Evolutionary conservation across 1,284 basidiomycete genomes (phyloP).

Genomic region (Coniophora puteana): DNA sequence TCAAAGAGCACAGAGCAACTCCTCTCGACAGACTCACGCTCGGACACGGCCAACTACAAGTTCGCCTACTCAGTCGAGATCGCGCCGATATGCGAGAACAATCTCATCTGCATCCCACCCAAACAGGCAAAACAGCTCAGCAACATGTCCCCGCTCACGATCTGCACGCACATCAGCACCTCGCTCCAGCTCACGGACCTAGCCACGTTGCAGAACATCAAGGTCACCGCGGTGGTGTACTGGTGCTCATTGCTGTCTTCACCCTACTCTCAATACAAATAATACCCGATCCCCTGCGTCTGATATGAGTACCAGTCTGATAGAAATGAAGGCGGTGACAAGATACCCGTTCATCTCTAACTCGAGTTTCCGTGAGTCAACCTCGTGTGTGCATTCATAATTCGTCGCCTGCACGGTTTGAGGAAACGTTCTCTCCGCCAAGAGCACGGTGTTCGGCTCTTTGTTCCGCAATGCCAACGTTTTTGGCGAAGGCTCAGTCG

Average conservation of each 20-base stretch:
- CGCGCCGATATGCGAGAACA: slow-evolving; percentile 96
- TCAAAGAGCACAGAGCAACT: slow-evolving; percentile 93
- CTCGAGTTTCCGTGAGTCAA: too few species aligned
- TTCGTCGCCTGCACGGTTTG: too few species aligned
- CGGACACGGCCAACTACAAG: slow-evolving; percentile 93
- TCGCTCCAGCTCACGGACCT: slow-evolving; percentile 92
- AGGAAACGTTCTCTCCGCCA: too few species aligned
- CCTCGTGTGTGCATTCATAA: too few species aligned
- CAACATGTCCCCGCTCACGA: slow-evolving; percentile 85
- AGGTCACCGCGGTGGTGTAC: slow-evolving; percentile 80
- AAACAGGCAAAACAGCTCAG: slow-evolving; percentile 80
- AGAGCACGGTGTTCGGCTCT: too few species aligned
- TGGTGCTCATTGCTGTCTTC: slow-evolving; percentile 90
- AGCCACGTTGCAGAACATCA: slow-evolving; percentile 79
- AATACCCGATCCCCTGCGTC: too few species aligned
- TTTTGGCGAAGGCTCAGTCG: too few species aligned
- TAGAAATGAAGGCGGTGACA: too few species aligned
- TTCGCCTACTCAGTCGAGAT: slow-evolving; percentile 99
- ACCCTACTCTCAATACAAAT: too few species aligned
- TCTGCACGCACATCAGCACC: slow-evolving; percentile 91
- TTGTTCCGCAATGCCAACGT: too few species aligned
- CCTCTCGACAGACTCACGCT: slow-evolving; percentile 90
- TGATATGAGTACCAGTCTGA: too few species aligned
- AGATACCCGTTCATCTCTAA: too few species aligned
- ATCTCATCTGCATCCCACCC: slow-evolving; percentile 86